Evolutionary conservation across 257 asterid species (phyloP).

Genomic region (Galeopsis tetrahit): DNA sequence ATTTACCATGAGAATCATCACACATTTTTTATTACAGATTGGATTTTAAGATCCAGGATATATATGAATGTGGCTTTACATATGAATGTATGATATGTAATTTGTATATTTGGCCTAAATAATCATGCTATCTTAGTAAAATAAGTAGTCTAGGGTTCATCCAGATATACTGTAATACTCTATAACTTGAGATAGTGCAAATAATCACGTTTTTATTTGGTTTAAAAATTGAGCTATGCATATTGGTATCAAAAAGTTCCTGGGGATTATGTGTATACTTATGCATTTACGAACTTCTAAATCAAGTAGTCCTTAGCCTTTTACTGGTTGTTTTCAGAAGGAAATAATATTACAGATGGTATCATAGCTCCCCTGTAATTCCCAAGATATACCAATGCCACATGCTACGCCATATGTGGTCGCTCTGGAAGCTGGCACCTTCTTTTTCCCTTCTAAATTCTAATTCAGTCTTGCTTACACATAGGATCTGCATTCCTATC

Average conservation of each 20-base stretch:
- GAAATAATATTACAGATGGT: slow-evolving; percentile 3
- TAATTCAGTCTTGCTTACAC: neutral
- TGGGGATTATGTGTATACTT: neutral
- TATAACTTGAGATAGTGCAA: neutral
- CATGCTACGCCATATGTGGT: neutral
- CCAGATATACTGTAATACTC: neutral
- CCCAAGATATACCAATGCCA: neutral
- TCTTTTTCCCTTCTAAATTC: neutral
- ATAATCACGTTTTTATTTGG: neutral
- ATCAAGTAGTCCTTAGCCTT: neutral
- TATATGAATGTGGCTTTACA: neutral
- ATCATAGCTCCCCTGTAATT: neutral
- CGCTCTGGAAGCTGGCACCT: neutral
- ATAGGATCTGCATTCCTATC: neutral
- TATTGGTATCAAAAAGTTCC: neutral
- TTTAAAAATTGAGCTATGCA: neutral
- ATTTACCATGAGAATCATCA: slow-evolving; percentile 4
- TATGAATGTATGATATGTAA: neutral
- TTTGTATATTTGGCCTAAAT: neutral
- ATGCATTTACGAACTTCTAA: neutral
- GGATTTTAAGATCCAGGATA: slow-evolving; percentile 10
- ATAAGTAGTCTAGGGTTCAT: neutral
- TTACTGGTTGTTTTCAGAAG: neutral
- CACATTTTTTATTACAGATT: neutral
- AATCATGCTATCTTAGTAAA: neutral